Evolutionary conservation across 148 eudicot species (phyloP).

Genomic region (Rhododendron mucronatum): DNA sequence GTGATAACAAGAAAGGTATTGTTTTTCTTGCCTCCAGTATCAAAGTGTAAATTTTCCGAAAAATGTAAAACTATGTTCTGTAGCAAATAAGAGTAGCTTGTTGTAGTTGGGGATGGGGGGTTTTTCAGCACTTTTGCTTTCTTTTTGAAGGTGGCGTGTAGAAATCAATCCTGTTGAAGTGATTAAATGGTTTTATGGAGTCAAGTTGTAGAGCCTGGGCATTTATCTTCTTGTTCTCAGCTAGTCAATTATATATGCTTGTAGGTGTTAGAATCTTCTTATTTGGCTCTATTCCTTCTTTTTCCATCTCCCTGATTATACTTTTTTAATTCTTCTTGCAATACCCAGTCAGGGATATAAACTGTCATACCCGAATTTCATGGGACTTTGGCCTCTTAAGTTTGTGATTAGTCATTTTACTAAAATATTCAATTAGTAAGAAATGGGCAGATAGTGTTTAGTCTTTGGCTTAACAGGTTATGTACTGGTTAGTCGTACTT

Average conservation of each 20-base stretch:
- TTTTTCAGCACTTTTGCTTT: neutral
- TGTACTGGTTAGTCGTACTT: neutral
- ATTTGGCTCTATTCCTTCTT: neutral
- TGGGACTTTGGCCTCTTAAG: neutral
- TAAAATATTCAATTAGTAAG: neutral
- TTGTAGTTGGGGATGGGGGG: neutral
- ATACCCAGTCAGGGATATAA: neutral
- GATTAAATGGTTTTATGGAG: neutral
- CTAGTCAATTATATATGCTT: neutral
- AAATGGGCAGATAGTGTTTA: neutral
- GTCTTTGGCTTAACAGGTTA: neutral
- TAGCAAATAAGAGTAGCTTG: neutral
- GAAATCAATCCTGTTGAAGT: neutral
- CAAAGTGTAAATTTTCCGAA: neutral
- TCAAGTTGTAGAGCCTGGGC: neutral
- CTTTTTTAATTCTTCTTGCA: neutral
- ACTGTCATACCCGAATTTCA: neutral
- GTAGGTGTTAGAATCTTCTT: neutral
- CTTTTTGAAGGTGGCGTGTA: neutral
- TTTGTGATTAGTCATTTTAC: neutral
- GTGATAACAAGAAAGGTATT: conserved; percentile 70
- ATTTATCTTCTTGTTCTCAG: neutral
- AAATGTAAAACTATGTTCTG: neutral
- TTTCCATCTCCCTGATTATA: neutral
- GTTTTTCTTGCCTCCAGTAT: neutral